Evolutionary conservation across 352 stramenopile genomes (phyloP), one percentile per base, ranked within the genome.

Genomic region (Peronospora tabacina): DNA sequence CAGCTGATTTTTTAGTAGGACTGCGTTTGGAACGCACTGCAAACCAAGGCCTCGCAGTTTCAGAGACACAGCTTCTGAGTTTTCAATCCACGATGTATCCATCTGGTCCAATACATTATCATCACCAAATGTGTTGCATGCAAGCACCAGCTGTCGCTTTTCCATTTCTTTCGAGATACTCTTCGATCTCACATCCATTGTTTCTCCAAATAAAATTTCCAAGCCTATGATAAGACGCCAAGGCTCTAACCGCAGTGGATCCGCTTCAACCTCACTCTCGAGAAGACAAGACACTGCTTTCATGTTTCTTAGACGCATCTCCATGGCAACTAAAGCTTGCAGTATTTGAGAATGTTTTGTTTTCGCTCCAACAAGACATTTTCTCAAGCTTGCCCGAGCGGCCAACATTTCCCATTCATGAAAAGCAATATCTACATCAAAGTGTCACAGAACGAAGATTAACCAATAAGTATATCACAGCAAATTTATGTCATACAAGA

Each of bases 121-220:
- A 39, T 75, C 66, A 3, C 59, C 58, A 44, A 56, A 72, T 15
- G 58, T 62, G 39, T 67, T 67, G 32, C 55, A 68, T 16, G 40
- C 7, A 15, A 83, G 42, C 5, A 58, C 41, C 12, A 82, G 54
- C 29, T 67, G 61, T 8, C 47, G 58, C 24, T 71, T 79, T 7
- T 52, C 39, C 1, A 86, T 53, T 19, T 68, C 63, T 26, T 47
- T 35, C 0, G 62, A 20, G 11, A 86, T 52, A 11, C 51, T 58
- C 17, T 61, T 46, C 8, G 61, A 52, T 34, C 65, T 46, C 15
- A 44, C 36, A 30, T 58, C 12, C 12, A 42, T 36, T 1, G 29
- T 49, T n/a, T 55, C 51, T 5, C 78, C 78, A 62, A 85, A 74
- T 4, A 86, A 32, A 42, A 87, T 64, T 39, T 90, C 78, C 40